Evolutionary conservation across 805 yeast species (phyloP).

Genomic region (Candida ovalis): DNA sequence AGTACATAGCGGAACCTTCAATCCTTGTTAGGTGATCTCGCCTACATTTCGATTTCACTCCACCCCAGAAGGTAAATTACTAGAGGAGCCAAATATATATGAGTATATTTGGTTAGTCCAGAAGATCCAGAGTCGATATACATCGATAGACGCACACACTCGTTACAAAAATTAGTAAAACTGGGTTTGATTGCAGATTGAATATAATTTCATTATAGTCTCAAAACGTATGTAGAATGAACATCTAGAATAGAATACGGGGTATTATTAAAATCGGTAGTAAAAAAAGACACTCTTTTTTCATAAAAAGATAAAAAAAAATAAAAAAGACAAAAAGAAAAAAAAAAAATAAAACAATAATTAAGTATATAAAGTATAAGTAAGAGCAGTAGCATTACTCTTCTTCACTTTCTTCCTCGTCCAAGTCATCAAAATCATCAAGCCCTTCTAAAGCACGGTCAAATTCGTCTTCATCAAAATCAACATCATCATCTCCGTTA

Average conservation of each 20-base stretch:
- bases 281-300: neutral
- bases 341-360: neutral
- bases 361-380: neutral
- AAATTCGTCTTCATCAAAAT: slow-evolving; percentile 24
- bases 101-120: too few species aligned
- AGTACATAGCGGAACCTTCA: too few species aligned
- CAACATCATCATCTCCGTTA: slow-evolving; percentile 11
- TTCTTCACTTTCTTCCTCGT: slow-evolving; percentile 28
- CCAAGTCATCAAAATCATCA: slow-evolving; percentile 10
- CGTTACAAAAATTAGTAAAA: too few species aligned
- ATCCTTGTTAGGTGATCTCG: too few species aligned
- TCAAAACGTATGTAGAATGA: too few species aligned
- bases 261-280: neutral
- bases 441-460: slow-evolving; percentile 23
- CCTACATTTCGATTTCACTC: too few species aligned
- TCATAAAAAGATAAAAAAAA: neutral
- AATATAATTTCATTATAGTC: too few species aligned
- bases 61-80: too few species aligned
- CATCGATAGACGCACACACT: too few species aligned
- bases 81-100: too few species aligned
- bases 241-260: neutral
- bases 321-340: neutral
- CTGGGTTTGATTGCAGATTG: too few species aligned
- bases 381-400: slow-evolving; percentile 13
- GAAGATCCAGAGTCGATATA: too few species aligned